Conservation (phyloP, 1,139 yeast species). For the Diutina rugosa region DNA sequence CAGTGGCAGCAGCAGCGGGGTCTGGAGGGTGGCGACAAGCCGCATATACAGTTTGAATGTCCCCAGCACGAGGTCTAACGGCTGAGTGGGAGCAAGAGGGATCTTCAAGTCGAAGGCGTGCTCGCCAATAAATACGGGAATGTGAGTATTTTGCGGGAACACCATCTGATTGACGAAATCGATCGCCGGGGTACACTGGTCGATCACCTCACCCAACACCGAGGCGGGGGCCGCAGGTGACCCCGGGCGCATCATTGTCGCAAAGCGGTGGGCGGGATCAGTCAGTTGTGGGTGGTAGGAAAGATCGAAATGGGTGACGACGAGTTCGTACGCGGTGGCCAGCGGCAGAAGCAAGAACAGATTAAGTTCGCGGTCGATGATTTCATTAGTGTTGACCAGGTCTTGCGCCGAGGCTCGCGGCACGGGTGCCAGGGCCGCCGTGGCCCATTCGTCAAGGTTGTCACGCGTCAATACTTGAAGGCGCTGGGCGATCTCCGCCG, state of each 20-base stretch:
- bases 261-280: background rate
- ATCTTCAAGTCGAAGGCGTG: background rate
- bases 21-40: background rate
- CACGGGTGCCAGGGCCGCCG: background rate
- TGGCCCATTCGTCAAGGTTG: background rate
- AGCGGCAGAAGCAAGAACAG: background rate
- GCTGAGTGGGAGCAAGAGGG: background rate
- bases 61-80: background rate
- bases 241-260: background rate
- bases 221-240: background rate
- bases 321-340: background rate
- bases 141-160: background rate
- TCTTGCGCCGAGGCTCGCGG: background rate
- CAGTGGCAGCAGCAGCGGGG: background rate
- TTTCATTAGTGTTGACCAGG: background rate
- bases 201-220: background rate
- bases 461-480: background rate
- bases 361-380: background rate
- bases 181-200: background rate
- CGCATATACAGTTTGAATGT: conserved; percentile 1
- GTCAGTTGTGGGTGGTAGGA: background rate
- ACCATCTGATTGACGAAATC: background rate
- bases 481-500: background rate
- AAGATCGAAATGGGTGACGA: background rate
- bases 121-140: background rate